Evolutionary conservation across 192 early-diverging fungal species (phyloP).

Genomic region (Phlyctochytrium planicorne): DNA sequence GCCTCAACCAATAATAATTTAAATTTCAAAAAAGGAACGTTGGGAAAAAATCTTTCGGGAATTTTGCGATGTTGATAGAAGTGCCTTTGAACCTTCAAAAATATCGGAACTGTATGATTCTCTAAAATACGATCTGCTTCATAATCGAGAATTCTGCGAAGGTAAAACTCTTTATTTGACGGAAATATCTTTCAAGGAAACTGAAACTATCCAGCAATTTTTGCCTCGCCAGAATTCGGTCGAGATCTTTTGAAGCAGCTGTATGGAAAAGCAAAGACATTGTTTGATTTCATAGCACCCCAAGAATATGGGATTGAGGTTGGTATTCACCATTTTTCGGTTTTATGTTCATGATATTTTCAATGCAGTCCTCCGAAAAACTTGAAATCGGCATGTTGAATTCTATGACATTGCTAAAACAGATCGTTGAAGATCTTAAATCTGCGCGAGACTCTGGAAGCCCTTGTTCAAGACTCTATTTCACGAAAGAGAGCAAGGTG

Average conservation of each 20-base stretch:
- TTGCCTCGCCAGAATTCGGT: constrained; percentile 18
- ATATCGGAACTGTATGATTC: constrained; percentile 94
- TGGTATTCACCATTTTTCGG: neutral
- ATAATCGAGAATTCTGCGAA: constrained; percentile 86
- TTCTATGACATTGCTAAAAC: constrained; percentile 70
- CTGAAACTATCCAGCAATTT: constrained; percentile 21
- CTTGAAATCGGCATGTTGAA: constrained; percentile 81
- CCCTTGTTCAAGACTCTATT: constrained; percentile 80
- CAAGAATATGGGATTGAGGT: constrained; percentile 89
- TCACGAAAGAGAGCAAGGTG: constrained; percentile 94
- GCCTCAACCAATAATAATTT: constrained; percentile 8
- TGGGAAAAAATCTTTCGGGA: constrained; percentile 97
- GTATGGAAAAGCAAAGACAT: constrained; percentile 75
- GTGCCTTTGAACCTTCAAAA: constrained; percentile 68
- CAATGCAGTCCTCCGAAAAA: constrained; percentile 65
- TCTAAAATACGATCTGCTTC: constrained; percentile 94
- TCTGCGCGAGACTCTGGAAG: constrained; percentile 48
- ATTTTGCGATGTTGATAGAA: constrained; percentile 66
- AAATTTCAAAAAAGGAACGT: constrained; percentile 58
- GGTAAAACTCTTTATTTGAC: constrained; percentile 49
- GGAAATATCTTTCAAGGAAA: constrained; percentile 4
- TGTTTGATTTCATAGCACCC: constrained; percentile 93
- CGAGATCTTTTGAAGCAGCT: constrained; percentile 62
- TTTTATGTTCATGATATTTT: neutral
- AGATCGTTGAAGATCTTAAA: constrained; percentile 77